These are phyloP conservation scores for Ascochyta fabae DNA, from an alignment of 2,329 filamentous ascomycete genomes.

Conservation along the genomic window DNA sequence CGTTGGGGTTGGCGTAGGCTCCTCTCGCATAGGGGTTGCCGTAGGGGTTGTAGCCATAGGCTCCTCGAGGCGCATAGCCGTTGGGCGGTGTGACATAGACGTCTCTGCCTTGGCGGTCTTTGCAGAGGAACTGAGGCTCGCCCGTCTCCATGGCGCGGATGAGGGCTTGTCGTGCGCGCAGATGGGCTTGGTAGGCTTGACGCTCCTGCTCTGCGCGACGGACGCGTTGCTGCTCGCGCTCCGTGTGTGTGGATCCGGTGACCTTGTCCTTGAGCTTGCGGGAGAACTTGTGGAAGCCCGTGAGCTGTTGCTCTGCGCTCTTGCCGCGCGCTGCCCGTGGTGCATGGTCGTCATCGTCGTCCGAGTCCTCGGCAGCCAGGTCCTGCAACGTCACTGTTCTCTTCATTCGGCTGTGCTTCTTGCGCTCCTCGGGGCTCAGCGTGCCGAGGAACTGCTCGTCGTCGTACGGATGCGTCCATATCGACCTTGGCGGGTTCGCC, in stretches of 20 bases:
- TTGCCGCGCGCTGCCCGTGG: conserved; percentile 8
- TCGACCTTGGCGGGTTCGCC: conserved; percentile 61
- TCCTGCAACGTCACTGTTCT: conserved; percentile 51
- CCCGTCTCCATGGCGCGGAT: conserved; percentile 59
- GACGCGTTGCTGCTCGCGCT: conserved; percentile 57
- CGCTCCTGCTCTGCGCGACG: conserved; percentile 59
- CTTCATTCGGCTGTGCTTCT: conserved; percentile 52
- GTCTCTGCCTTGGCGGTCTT: conserved; percentile 60
- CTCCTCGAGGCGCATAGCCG: conserved; percentile 54
- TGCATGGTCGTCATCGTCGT: conserved; percentile 34
- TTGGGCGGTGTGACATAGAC: conserved; percentile 65
- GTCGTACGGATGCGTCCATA: conserved; percentile 69
- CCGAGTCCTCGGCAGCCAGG: conserved; percentile 53
- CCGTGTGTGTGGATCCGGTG: conserved; percentile 62
- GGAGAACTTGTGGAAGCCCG: conserved; percentile 55
- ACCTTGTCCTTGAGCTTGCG: conserved; percentile 66
- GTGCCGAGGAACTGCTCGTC: conserved; percentile 61
- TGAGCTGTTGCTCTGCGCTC: conserved; percentile 31
- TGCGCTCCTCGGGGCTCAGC: conserved; percentile 58
- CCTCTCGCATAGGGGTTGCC: conserved; percentile 55
- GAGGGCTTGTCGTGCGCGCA: conserved; percentile 59
- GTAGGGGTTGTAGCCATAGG: conserved; percentile 48
- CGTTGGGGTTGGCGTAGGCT: conserved; percentile 57
- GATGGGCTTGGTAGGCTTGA: conserved; percentile 60
- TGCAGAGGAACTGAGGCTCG: conserved; percentile 62